A percentile compares a stretch with the other conserved stretches of the same genome.
Evolutionary conservation across 2,329 filamentous ascomycete species (phyloP).

Genomic region (Cordyceps farinosa): DNA sequence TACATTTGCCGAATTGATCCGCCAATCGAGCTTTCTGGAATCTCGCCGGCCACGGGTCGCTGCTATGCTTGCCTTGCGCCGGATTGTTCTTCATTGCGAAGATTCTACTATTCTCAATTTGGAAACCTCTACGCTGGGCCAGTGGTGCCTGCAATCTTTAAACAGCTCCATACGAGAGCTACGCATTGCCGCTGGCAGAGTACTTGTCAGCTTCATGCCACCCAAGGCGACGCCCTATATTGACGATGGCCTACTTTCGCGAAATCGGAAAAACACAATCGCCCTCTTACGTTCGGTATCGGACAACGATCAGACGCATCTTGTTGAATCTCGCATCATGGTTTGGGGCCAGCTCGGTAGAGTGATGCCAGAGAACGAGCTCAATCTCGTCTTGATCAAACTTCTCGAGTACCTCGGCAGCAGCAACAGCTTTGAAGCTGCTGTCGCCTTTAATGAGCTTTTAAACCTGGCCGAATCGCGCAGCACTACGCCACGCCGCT

Average conservation of each 20-base stretch:
- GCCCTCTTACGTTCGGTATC: slow-evolving; percentile 69
- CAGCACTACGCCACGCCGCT: slow-evolving; percentile 57
- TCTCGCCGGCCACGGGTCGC: slow-evolving; percentile 62
- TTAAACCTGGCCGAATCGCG: slow-evolving; percentile 66
- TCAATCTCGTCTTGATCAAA: slow-evolving; percentile 80
- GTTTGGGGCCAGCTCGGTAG: slow-evolving; percentile 83
- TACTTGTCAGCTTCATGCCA: slow-evolving; percentile 62
- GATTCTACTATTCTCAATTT: slow-evolving; percentile 61
- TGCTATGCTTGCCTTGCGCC: slow-evolving; percentile 68
- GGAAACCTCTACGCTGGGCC: slow-evolving; percentile 63
- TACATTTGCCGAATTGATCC: slow-evolving; percentile 46
- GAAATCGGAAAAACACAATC: slow-evolving; percentile 63
- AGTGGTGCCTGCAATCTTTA: slow-evolving; percentile 78
- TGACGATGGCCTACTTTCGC: slow-evolving; percentile 27
- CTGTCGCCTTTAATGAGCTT: slow-evolving; percentile 79
- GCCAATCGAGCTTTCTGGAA: slow-evolving; percentile 44
- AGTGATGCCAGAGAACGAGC: slow-evolving; percentile 72
- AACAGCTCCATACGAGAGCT: slow-evolving; percentile 83
- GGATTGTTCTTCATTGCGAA: slow-evolving; percentile 64
- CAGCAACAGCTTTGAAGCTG: slow-evolving; percentile 72
- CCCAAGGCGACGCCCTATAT: slow-evolving; percentile 22
- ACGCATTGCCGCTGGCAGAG: slow-evolving; percentile 71
- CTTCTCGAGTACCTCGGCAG: slow-evolving; percentile 86
- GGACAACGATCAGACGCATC: slow-evolving; percentile 60
- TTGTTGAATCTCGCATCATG: slow-evolving; percentile 81